Conservation (phyloP, 2,329 filamentous ascomycete species). For the Trichoderma sp. region DNA sequence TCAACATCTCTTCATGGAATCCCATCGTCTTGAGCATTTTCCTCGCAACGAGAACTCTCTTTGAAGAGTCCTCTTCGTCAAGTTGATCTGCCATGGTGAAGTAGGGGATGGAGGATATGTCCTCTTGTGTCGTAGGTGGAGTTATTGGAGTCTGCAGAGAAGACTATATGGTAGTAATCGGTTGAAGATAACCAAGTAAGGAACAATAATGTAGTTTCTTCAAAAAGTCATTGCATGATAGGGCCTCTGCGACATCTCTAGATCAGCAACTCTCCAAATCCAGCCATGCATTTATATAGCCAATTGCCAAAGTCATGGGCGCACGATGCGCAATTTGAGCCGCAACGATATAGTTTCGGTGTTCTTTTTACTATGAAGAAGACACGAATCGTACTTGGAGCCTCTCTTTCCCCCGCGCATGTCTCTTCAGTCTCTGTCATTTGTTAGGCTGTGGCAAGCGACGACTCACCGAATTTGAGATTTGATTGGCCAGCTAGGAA, state of each 20-base stretch:
- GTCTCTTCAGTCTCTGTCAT: not conserved
- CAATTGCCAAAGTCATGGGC: not conserved
- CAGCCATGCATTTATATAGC: not conserved
- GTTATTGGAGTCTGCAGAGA: not conserved
- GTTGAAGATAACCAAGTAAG: not conserved
- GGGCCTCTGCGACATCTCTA: not conserved
- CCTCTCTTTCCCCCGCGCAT: not conserved
- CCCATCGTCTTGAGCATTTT: constrained; percentile 14
- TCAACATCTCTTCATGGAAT: constrained; percentile 11
- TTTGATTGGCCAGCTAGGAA: not conserved
- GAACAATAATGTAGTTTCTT: not conserved
- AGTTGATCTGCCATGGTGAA: not conserved
- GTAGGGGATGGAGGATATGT: not conserved
- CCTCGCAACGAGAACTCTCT: not conserved
- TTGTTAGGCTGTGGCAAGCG: not conserved
- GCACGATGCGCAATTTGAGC: not conserved
- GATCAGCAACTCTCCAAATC: not conserved
- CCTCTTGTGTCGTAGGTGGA: not conserved
- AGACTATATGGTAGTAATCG: not conserved
- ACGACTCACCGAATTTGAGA: not conserved
- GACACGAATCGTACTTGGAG: not conserved
- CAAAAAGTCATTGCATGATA: not conserved
- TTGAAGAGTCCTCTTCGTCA: constrained; percentile 4
- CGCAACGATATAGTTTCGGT: not conserved
- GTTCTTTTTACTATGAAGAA: too few species aligned